Evolutionary conservation across 192 early-diverging fungal species (phyloP).

Genomic region (Pilaira anomala): DNA sequence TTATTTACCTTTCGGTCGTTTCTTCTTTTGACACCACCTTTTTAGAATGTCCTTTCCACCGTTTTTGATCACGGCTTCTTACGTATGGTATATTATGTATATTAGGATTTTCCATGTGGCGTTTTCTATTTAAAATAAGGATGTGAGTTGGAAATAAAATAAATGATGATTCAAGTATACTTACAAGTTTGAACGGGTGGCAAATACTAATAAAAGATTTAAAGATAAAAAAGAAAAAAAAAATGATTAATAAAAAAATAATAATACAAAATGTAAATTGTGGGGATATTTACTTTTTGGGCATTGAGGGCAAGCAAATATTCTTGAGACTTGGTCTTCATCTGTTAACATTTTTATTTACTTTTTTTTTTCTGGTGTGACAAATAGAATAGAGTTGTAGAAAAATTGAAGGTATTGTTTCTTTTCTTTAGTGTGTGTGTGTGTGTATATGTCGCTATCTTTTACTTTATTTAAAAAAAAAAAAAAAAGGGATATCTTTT

Average conservation of each 20-base stretch:
- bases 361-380: neutral
- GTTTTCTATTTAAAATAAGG: slow-evolving; percentile 30
- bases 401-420: too few species aligned
- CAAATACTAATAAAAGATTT: slow-evolving; percentile 27
- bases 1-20: slow-evolving; percentile 39
- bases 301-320: slow-evolving; percentile 35
- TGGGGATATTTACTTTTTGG: slow-evolving; percentile 28
- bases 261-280: neutral
- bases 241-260: slow-evolving; percentile 2
- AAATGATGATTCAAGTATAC: neutral
- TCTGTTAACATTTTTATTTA: neutral
- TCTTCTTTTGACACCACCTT: slow-evolving; percentile 52
- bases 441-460: too few species aligned
- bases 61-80: slow-evolving; percentile 48
- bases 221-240: slow-evolving; percentile 2
- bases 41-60: slow-evolving; percentile 54
- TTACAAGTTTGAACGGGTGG: slow-evolving; percentile 38
- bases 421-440: too few species aligned
- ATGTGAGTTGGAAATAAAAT: neutral
- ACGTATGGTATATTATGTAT: slow-evolving; percentile 54
- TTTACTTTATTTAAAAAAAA: too few species aligned
- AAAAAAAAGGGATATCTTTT: too few species aligned
- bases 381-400: too few species aligned
- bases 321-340: slow-evolving; percentile 21
- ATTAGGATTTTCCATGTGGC: slow-evolving; percentile 51